A percentile compares a stretch with the other conserved stretches of the same genome.
These are phyloP conservation scores for Blastocystis sp. DNA, from an alignment of 352 stramenopile species.

Conservation along the genomic window DNA sequence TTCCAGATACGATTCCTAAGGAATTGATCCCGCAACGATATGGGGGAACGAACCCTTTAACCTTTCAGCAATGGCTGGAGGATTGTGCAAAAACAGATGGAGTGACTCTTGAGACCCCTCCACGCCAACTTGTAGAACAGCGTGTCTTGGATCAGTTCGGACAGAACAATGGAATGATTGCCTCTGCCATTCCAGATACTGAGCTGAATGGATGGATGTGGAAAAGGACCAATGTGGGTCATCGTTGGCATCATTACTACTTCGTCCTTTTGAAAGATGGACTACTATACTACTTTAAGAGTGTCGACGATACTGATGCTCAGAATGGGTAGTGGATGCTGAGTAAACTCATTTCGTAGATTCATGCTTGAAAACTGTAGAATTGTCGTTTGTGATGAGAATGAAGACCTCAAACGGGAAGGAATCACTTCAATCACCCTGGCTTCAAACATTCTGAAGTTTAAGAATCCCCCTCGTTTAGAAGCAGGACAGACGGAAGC, in stretches of 20 bases:
- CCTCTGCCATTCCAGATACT: slow-evolving; percentile 18
- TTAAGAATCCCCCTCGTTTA: slow-evolving; percentile 34
- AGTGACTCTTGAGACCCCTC: slow-evolving; percentile 7
- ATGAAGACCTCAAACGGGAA: slow-evolving; percentile 62
- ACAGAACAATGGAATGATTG: slow-evolving; percentile 54
- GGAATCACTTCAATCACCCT: slow-evolving; percentile 33
- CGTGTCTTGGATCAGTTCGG: slow-evolving; percentile 58
- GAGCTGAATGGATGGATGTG: slow-evolving; percentile 33
- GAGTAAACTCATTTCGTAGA: slow-evolving; percentile 4
- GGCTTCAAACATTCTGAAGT: slow-evolving; percentile 13
- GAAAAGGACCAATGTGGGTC: slow-evolving; percentile 53
- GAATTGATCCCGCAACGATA: not conserved
- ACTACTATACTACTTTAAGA: slow-evolving; percentile 56
- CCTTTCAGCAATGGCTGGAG: slow-evolving; percentile 27
- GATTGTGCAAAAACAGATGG: slow-evolving; percentile 3
- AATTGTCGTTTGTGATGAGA: slow-evolving; percentile 31
- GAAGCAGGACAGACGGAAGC: not conserved
- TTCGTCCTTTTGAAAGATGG: slow-evolving; percentile 53
- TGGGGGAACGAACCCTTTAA: not conserved
- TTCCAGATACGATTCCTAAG: not conserved
- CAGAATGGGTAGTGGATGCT: slow-evolving; percentile 30
- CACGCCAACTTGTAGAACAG: slow-evolving; percentile 35
- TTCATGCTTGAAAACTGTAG: slow-evolving; percentile 57
- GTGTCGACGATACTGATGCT: slow-evolving; percentile 16
- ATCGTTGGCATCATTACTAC: slow-evolving; percentile 61